Evolutionary conservation across 495 filamentous ascomycete genomes (phyloP).

Genomic region (Trichoderma parareesei): DNA sequence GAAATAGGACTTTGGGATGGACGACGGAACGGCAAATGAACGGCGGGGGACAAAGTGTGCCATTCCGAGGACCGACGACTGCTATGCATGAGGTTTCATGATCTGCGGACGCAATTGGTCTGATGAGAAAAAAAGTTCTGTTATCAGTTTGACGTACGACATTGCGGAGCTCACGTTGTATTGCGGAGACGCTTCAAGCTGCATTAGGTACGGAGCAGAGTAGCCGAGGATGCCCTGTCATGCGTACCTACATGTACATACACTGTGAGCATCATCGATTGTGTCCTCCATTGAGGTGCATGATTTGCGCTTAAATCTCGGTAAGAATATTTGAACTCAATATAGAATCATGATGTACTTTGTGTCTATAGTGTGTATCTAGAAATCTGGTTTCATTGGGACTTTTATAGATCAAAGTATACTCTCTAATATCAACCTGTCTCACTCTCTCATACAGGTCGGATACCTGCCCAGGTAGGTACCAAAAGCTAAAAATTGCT

Average conservation of each 20-base stretch:
- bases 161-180: too few relatives aligned
- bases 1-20: slow-evolving; percentile 85
- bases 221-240: too few relatives aligned
- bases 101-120: neutral
- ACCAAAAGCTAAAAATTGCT: neutral
- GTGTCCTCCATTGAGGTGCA: too few relatives aligned
- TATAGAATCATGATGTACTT: too few relatives aligned
- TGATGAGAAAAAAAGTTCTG: neutral
- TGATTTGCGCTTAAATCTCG: too few relatives aligned
- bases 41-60: slow-evolving; percentile 62
- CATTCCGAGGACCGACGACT: neutral
- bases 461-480: neutral
- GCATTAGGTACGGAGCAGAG: too few relatives aligned
- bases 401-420: neutral
- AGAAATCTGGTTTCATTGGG: too few relatives aligned
- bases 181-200: too few relatives aligned
- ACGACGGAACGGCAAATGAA: slow-evolving; percentile 52
- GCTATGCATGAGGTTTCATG: neutral
- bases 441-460: neutral
- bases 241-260: too few relatives aligned
- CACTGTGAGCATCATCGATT: too few relatives aligned
- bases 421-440: neutral
- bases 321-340: too few relatives aligned
- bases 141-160: neutral
- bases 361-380: too few relatives aligned